Conservation (phyloP, 805 yeast genomes). For the Cyberlindnera petersonii region DNA sequence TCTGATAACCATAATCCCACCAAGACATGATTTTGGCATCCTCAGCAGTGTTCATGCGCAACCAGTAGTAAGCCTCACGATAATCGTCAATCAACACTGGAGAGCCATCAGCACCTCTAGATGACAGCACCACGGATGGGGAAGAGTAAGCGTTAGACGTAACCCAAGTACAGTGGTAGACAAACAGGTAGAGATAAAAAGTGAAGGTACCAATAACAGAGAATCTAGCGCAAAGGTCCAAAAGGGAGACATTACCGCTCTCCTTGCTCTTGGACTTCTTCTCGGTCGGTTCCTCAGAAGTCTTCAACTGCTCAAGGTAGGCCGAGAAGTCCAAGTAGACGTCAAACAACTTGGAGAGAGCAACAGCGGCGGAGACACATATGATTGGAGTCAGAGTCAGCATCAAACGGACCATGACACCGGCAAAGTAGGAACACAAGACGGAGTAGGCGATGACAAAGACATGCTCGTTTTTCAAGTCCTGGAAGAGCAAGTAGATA, state of each 20-base stretch:
- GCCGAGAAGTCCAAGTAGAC: conserved; percentile 66
- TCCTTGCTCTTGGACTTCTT: conserved; percentile 10
- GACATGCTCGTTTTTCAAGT: conserved; percentile 85
- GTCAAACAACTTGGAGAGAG: conserved; percentile 80
- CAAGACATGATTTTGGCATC: conserved; percentile 96
- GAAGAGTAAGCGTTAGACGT: conserved; percentile 94
- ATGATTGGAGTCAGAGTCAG: conserved; percentile 93
- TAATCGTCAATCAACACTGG: conserved; percentile 87
- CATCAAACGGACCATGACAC: conserved; percentile 98
- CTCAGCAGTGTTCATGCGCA: conserved; percentile 95
- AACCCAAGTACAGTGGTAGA: conserved; percentile 95
- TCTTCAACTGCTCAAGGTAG: conserved; percentile 17
- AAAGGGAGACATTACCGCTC: conserved; percentile 15
- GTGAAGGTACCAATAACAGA: conserved; percentile 64
- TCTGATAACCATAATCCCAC: conserved; percentile 99
- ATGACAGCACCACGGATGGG: conserved; percentile 93
- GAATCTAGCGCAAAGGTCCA: conserved; percentile 46
- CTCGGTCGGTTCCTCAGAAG: conserved; percentile 4
- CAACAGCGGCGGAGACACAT: conserved; percentile 89
- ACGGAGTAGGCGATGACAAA: conserved; percentile 89
- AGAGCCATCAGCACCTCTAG: conserved; percentile 80
- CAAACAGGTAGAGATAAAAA: conserved; percentile 75
- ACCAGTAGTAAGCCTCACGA: conserved; percentile 98
- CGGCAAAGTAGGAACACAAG: conserved; percentile 95
- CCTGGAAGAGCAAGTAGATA: conserved; percentile 84